phyloP scores from a whole-genome alignment of 768 basidiomycete genomes.

The Russula sp. region DNA sequence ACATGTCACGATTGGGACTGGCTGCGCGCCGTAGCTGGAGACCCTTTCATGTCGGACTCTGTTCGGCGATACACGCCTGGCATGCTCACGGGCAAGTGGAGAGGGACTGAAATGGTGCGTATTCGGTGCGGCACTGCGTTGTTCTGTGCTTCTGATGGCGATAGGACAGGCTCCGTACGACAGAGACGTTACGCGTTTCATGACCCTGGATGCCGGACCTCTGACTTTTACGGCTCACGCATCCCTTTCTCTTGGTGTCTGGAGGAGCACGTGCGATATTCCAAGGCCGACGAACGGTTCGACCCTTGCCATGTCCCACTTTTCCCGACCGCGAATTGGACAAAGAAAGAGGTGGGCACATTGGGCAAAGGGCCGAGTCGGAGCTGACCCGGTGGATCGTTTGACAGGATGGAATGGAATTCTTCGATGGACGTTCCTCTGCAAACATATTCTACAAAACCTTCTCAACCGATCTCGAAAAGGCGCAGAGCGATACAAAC shows the following conservation, averaged over 20 bases:
- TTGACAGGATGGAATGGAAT: slow-evolving; percentile 20
- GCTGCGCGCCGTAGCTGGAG: slow-evolving; percentile 20
- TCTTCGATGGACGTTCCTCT: slow-evolving; percentile 3
- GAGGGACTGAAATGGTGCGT: slow-evolving; percentile 19
- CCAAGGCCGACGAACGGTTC: slow-evolving; percentile 3
- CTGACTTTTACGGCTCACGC: slow-evolving; percentile 16
- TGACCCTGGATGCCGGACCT: slow-evolving; percentile 11
- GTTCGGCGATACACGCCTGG: slow-evolving; percentile 18
- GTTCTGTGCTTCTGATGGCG: neutral
- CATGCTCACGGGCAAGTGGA: slow-evolving; percentile 19
- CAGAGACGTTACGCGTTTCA: slow-evolving; percentile 11
- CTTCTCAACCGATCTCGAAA: slow-evolving; percentile 7
- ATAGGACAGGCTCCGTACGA: slow-evolving; percentile 12
- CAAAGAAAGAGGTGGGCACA: slow-evolving; percentile 17
- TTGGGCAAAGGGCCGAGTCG: neutral
- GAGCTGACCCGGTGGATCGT: slow-evolving; percentile 7
- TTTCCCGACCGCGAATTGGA: slow-evolving; percentile 10
- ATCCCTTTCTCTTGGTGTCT: slow-evolving; percentile 20
- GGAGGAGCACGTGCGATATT: slow-evolving; percentile 25
- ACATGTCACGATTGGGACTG: slow-evolving; percentile 16
- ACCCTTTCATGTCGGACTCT: slow-evolving; percentile 7
- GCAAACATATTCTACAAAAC: slow-evolving; percentile 24
- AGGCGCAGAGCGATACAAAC: slow-evolving; percentile 7
- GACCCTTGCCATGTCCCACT: slow-evolving; percentile 1
- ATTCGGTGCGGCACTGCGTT: neutral